Base-by-base conservation (phyloP, 495 filamentous ascomycete species). In the Rostrohypoxylon terebratum region DNA sequence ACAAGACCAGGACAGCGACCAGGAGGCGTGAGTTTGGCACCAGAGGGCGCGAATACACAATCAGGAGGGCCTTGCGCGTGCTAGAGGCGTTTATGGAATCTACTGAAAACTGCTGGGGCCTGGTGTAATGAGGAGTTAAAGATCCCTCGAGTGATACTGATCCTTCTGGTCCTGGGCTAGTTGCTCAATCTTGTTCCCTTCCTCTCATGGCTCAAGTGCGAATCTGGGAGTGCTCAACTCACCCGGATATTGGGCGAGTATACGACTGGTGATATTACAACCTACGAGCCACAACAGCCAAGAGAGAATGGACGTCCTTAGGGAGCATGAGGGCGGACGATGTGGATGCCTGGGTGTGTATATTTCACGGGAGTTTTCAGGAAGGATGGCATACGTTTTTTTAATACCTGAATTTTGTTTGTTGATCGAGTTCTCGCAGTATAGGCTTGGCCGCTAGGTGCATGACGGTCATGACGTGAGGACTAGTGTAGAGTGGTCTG, bases 41-140 rank as follows among this genome's bases (percentile, higher is more conserved):
- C 92, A 25, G 93, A 96, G 75, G 85, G 90, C 53, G 84, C 90
- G 42, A 90, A 90, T 66, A 95, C 93, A 53, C 90, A 94, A 77
- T 87, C 86, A 48, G 90, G 87, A 48, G 89, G 88, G 62, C 85
- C 89, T 65, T 97, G 93, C 83, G 90, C 89, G 71, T 97, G 93
- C 83, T 97, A 77, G 69, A 73, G 66, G 69, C 71, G 63, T 54
- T 59, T 66, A 42, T 51, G 53, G 59, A 68, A 45, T 63, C 13
- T 48, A 21, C 53, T 71, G 34, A 45, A 63, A 48, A 23, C 14
- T 53, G n/a, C 59, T 7, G 50, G 61, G 45, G 33, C 40, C 31
- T 75, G 67, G 72, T 68, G 55, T 16, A 62, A 63, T 11, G 6
- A 62, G 55, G 61, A 54, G 31, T 3, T 67, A 13, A 59, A 54